phyloP scores from a whole-genome alignment of 495 filamentous ascomycete species.

The Trichoderma parareesei region DNA sequence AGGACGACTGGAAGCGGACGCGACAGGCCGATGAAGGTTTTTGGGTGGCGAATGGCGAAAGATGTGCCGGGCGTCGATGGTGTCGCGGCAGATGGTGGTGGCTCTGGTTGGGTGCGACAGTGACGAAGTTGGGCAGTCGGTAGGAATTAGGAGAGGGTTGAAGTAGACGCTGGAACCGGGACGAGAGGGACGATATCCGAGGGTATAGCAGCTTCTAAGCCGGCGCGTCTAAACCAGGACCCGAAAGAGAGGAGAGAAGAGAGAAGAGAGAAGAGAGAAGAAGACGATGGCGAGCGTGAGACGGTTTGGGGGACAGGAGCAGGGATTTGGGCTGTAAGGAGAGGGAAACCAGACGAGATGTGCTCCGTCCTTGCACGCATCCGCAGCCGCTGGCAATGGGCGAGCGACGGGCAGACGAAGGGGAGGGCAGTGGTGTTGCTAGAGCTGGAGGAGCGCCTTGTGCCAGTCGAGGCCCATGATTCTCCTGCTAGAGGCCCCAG shows the following conservation, averaged over 20 bases:
- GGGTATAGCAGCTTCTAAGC: conserved; percentile 7
- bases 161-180: not conserved
- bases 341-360: conserved; percentile 5
- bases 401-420: conserved; percentile 2
- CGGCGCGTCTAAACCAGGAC: conserved; percentile 11
- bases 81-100: conserved; percentile 3
- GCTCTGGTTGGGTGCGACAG: conserved; percentile 1
- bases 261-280: not conserved
- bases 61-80: not conserved
- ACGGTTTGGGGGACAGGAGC: conserved; percentile 1
- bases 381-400: conserved; percentile 7
- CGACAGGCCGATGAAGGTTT: conserved; percentile 10
- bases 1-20: not conserved
- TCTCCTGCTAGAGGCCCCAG: conserved; percentile 5
- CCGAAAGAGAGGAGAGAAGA: not conserved
- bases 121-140: conserved; percentile 3
- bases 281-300: not conserved
- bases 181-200: not conserved
- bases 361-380: conserved; percentile 1
- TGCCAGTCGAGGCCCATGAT: conserved; percentile 10
- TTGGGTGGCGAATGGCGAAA: conserved; percentile 6
- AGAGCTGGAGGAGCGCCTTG: conserved; percentile 7
- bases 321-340: conserved; percentile 5
- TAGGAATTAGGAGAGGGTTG: not conserved
- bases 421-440: conserved; percentile 5